Evolutionary conservation across 371 early-diverging fungal species (phyloP).

Genomic region (Actinomortierella ambigua): DNA sequence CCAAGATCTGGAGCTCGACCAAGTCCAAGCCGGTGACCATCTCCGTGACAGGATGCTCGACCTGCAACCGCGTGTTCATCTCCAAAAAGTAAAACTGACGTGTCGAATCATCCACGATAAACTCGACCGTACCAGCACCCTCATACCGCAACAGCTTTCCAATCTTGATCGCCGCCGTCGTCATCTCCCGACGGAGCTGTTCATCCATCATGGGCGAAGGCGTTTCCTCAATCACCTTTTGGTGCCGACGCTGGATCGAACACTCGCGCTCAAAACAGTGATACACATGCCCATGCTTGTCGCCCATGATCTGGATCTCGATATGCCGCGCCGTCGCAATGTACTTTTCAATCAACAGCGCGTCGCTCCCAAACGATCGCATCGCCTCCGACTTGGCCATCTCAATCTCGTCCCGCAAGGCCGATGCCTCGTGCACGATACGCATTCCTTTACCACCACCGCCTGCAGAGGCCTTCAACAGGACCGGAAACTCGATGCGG

Average conservation of each 20-base stretch:
- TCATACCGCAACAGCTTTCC: conserved; percentile 64
- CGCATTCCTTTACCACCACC: conserved; percentile 94
- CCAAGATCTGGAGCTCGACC: conserved; percentile 83
- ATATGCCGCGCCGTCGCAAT: conserved; percentile 86
- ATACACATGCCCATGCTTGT: conserved; percentile 77
- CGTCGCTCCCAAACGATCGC: conserved; percentile 86
- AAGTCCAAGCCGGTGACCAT: conserved; percentile 91
- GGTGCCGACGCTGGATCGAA: conserved; percentile 87
- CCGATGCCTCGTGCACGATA: conserved; percentile 63
- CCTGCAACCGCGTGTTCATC: conserved; percentile 86
- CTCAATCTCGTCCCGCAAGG: conserved; percentile 79
- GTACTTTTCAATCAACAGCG: conserved; percentile 90
- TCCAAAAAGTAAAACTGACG: conserved; percentile 84
- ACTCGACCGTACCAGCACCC: conserved; percentile 87
- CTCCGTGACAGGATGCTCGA: conserved; percentile 98
- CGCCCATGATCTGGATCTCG: conserved; percentile 88
- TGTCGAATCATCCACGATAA: conserved; percentile 70
- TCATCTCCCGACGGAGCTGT: conserved; percentile 57
- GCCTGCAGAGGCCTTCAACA: conserved; percentile 86
- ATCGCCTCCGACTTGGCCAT: conserved; percentile 83
- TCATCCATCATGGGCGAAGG: conserved; percentile 62
- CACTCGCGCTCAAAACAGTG: conserved; percentile 93
- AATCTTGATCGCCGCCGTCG: conserved; percentile 60
- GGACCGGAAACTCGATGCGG: conserved; percentile 75
- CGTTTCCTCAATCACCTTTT: conserved; percentile 84